Evolutionary conservation across 352 stramenopile genomes (phyloP), one percentile per base, ranked within the genome.

Genomic region (Pythium folliculosum): DNA sequence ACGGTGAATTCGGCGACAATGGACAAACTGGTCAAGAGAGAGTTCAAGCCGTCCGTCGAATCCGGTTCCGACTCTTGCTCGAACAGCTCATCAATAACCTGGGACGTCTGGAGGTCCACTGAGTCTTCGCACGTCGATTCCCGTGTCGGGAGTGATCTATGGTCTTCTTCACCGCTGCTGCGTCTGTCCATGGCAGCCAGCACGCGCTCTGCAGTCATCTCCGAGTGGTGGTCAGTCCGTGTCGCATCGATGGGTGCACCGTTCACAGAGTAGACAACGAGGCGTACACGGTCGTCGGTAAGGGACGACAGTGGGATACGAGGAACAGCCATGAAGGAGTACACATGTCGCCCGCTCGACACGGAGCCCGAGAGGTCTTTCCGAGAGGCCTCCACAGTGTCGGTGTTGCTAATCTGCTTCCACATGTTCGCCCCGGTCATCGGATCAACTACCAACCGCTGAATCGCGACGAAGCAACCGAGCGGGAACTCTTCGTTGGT

Each of bases 241-340:
- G 61, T 44, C 10, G 53, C 38, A 16, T 71, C 52, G 5, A 60
- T 17, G 32, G 86, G 60, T 1, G 80, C 77, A 6, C 74, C 66
- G 22, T 77, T 84, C 13, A 88, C 70, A 0, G 86, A 72, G 63
- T 95, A 95, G 35, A 92, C 86, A 0, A 95, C 82, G 60, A 95
- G 74, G 9, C 86, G 84, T 50, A 95, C 75, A 44, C 86, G 88
- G 58, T 95, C 86, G 8, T 86, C 79, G 0, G 71, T 76, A 2
- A 71, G 58, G 9, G 76, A 73, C 5, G 67, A 60, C 5, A 93
- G 78, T 14, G 82, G 78, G 13, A 95, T 91, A 1, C 85, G 82
- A 17, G 86, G 86, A n/a, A 95, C 86, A 1, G 84, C 80, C 67
- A 95, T 70, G 71, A 95, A 95, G 44, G 84, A 90, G 68, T 95